Percentiles rank a stretch among this genome's conserved stretches.
phyloP scores from a whole-genome alignment of 169 alveolate species.

The Plasmodium blacklocki region DNA sequence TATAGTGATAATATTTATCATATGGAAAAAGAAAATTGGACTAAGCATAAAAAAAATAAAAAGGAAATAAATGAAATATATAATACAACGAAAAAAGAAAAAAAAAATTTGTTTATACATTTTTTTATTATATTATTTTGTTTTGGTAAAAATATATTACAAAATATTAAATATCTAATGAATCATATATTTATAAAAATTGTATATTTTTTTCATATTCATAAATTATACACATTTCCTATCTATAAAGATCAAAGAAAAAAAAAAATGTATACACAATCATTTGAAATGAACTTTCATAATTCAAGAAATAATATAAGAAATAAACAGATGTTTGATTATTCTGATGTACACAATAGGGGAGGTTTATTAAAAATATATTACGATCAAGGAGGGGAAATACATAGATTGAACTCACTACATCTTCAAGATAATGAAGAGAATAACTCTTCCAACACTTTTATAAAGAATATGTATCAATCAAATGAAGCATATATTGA shows the following conservation, averaged over 20 bases:
- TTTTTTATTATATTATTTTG: constrained; percentile 4
- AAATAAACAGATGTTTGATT: background rate
- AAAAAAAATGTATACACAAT: constrained; percentile 19
- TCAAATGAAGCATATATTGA: too few relatives aligned
- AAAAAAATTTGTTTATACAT: background rate
- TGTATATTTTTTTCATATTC: constrained; percentile 38
- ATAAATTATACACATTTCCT: constrained; percentile 37
- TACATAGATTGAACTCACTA: too few relatives aligned
- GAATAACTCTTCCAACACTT: too few relatives aligned
- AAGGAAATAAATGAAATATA: background rate
- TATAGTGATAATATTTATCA: too few relatives aligned
- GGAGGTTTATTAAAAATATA: background rate
- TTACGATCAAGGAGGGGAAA: background rate
- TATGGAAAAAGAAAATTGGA: constrained; percentile 2
- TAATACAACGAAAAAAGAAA: background rate
- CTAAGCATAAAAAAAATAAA: constrained; percentile 17
- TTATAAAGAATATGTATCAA: too few relatives aligned
- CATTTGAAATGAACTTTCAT: constrained; percentile 26
- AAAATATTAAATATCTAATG: background rate
- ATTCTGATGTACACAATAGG: background rate
- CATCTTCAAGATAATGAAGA: too few relatives aligned
- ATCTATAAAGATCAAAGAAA: constrained; percentile 19
- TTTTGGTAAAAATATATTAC: constrained; percentile 2
- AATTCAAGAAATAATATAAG: constrained; percentile 6
- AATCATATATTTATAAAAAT: constrained; percentile 14